Base-by-base conservation (phyloP, 768 basidiomycete species). In the Lactarius sp. region DNA sequence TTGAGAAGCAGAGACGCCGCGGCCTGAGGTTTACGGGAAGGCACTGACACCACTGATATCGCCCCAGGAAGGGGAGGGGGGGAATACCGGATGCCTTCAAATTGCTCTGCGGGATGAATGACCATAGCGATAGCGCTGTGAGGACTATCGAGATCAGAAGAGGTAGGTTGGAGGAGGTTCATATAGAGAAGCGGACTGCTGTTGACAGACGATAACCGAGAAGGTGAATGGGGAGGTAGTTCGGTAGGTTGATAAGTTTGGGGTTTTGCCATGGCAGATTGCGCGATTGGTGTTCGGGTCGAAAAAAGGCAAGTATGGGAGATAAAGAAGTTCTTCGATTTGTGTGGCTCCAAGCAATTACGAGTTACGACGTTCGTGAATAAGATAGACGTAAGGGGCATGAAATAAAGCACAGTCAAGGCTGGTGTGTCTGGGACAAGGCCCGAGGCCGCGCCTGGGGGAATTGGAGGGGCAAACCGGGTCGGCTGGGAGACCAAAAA, bases 311-410 rank as follows among this genome's bases (percentile, higher is more conserved):
- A 41, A 31, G 37, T 22, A 47, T 1, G 39, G 27, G 44, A 57
- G 51, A 42, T 49, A 42, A 55, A 36, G 59, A 56, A 56, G 54
- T 46, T 60, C 41, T 65, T 64, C 53, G 47, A 60, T 59, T 56
- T 55, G 52, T 7, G 20, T 22, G 47, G 22, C 39, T 31, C 14
- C 16, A 22, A 22, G 27, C 27, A 12, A 13, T 27, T 37, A 18
- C 20, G 6, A 13, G 47, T 3, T 31, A 58, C n/a, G 3, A 39
- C 2, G 18, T 6, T 46, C 0, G 18, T 46, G 34, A 50, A 44
- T 36, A 46, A 52, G 51, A 5, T 44, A 44, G 41, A 41, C 41
- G 41, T 41, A 41, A 41, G 6, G 44, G 18, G n/a, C 1, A 46
- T 14, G 41, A 41, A 14, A 41, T 41, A 14, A 46, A 9, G 42